Conservation (phyloP, 805 yeast genomes). For the Tetrapisispora pingtungensis region DNA sequence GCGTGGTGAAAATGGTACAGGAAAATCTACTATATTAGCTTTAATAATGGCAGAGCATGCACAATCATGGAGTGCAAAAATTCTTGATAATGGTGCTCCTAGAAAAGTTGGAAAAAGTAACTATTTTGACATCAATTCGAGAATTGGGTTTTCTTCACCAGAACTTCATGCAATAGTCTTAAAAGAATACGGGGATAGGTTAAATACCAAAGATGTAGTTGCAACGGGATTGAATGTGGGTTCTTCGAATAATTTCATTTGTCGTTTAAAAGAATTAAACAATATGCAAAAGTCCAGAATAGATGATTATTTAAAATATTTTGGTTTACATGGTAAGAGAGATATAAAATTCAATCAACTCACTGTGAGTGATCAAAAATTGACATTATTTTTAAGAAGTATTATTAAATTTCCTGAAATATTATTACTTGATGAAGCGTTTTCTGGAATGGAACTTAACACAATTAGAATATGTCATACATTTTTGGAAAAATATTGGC, state of each 20-base stretch:
- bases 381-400: conserved; percentile 66
- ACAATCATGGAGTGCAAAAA: conserved; percentile 76
- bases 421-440: conserved; percentile 82
- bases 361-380: conserved; percentile 65
- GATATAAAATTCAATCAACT: conserved; percentile 43
- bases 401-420: conserved; percentile 68
- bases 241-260: conserved; percentile 36
- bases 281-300: conserved; percentile 32
- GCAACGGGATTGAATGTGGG: conserved; percentile 72
- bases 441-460: conserved; percentile 76
- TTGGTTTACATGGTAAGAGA: conserved; percentile 33
- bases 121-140: conserved; percentile 66
- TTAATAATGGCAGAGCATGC: conserved; percentile 92
- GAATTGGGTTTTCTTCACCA: conserved; percentile 85
- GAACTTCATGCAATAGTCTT: conserved; percentile 89
- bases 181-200: conserved; percentile 21
- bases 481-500: conserved; percentile 37
- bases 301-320: conserved; percentile 38
- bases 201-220: conserved; percentile 48
- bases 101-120: conserved; percentile 66
- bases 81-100: conserved; percentile 51
- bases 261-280: conserved; percentile 34
- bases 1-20: conserved; percentile 84
- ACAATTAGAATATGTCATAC: conserved; percentile 50
- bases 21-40: conserved; percentile 81